phyloP scores from a whole-genome alignment of 495 filamentous ascomycete species.

The Hyaloscypha bicolor region DNA sequence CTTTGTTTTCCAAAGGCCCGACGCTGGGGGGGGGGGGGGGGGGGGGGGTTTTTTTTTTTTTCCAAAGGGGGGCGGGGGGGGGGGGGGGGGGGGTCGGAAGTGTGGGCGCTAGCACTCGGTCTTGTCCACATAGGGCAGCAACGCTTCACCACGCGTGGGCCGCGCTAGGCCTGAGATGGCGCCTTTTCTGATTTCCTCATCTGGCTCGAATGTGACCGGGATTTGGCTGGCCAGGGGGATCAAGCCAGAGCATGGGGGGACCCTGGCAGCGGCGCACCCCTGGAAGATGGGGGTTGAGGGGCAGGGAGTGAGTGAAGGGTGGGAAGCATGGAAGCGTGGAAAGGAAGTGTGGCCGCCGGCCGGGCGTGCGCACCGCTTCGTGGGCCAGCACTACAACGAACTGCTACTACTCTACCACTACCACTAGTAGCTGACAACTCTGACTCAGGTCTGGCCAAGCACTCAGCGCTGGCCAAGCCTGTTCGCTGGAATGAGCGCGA shows the following conservation, averaged over 20 bases:
- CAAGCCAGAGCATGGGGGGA: not conserved
- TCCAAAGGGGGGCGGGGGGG: not conserved
- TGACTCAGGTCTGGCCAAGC: not conserved
- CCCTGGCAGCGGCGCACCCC: not conserved
- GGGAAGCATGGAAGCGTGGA: too few species aligned
- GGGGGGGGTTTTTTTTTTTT: too few species aligned
- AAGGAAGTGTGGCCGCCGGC: too few species aligned
- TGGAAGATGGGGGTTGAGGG: not conserved
- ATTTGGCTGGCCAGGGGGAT: not conserved
- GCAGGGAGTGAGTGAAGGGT: not conserved
- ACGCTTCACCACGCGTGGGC: not conserved
- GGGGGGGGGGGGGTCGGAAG: not conserved
- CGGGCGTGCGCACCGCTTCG: too few species aligned
- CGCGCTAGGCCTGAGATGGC: not conserved
- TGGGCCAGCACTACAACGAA: too few species aligned
- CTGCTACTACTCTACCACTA: not conserved
- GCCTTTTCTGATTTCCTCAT: not conserved
- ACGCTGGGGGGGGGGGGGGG: not conserved
- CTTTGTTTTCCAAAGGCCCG: constrained; percentile 8
- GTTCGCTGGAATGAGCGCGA: not conserved
- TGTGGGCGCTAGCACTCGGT: not conserved
- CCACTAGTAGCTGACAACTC: not conserved
- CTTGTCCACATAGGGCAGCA: not conserved
- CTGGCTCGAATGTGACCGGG: not conserved
- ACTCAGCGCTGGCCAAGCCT: not conserved